Base-by-base conservation (phyloP, 2,329 filamentous ascomycete species). In the Rhynchosporium secalis region DNA sequence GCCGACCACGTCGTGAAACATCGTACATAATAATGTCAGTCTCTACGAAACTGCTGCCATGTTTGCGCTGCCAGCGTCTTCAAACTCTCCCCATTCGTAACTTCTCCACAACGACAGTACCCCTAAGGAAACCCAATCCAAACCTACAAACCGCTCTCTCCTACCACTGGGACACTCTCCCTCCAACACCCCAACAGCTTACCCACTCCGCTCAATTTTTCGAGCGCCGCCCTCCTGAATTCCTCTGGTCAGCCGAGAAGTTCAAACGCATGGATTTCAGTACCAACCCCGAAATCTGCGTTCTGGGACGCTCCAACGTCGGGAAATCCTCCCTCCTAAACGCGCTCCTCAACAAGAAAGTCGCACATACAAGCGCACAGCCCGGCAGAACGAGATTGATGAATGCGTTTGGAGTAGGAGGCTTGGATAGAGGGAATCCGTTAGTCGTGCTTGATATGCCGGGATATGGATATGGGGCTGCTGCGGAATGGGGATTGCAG, bases 251-350 rank as follows among this genome's bases (percentile, higher is more conserved):
- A 3, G 80, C 82, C 6, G 78, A 79, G 15, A 79, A 83, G 62
- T 90, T 90, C 75, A 83, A 83, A 67, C 76, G 78, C 3, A 83
- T 88, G 62, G 82, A 84, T 7, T 76, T 78, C 60, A 78, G 79
- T 8, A 69, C 74, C 45, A 71, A 71, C 29, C 70, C 74, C 12
- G 72, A 77, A 64, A 72, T 77, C 13, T 75, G 74, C 46, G 89
- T 91, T 71, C 78, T 91, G 3, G 88, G 88, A 20, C 81, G 88
- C 52, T 86, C 83, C 45, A 91, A 91, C 70, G 87, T 89, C 5
- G 88, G 88, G 58, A 91, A 91, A 75, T 86, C 82, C 59, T 84
- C 81, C 1, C 72, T 91, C 4, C 77, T 91, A 31, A 91, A 91
- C 71, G 83, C 84, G 2, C 75, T 91, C 8, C 80, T 88, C 73